Evolutionary conservation across 2,329 filamentous ascomycete species (phyloP), one percentile per base, ranked within the genome.

Genomic region (Fusarium sp.): DNA sequence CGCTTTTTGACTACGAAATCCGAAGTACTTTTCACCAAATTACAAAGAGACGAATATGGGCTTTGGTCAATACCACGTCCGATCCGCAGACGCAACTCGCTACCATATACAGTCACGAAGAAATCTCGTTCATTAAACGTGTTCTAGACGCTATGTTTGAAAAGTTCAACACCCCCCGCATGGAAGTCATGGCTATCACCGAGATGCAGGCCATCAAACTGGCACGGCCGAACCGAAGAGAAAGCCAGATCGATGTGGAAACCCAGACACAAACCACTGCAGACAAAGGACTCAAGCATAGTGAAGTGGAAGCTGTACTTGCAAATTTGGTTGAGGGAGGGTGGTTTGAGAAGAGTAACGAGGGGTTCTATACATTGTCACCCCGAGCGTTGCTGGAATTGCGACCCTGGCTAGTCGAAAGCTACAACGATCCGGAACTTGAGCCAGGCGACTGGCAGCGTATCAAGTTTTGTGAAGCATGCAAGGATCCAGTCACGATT

Each of bases 101-200:
- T 5, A 98, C 96, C 1, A 90, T 89, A 0, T 93, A 93, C 79
- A 89, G 87, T 13, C 85, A 94, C 1, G 95, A 98, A 75, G 95
- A 98, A 84, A 93, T 98, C 38, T 90, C 93, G 1, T 99, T 94
- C 80, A 89, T 98, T 62, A 96, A 97, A 83, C 88, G 96, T 14
- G 82, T 98, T 7, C 88, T 99, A 2, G 95, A 98, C 81, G 91
- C 89, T 76, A 97, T 99, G 89, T 99, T 98, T 80, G 94, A 97
- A 73, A 92, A 90, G 26, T 91, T 94, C 84, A 98, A 98, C 79
- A 94, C 91, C 0, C 87, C 86, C 14, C 87, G 90, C n/a, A 90
- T 91, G 78, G 96, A 99, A 82, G 89, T 94, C 32, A 92, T 98
- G 89, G 95, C 94, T 8, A 85, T 98, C 8, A 93, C 90, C 18